Evolutionary conservation across 208 protist genomes (phyloP), one percentile per base, ranked within the genome.

Genomic region (Trypanosoma vivax): DNA sequence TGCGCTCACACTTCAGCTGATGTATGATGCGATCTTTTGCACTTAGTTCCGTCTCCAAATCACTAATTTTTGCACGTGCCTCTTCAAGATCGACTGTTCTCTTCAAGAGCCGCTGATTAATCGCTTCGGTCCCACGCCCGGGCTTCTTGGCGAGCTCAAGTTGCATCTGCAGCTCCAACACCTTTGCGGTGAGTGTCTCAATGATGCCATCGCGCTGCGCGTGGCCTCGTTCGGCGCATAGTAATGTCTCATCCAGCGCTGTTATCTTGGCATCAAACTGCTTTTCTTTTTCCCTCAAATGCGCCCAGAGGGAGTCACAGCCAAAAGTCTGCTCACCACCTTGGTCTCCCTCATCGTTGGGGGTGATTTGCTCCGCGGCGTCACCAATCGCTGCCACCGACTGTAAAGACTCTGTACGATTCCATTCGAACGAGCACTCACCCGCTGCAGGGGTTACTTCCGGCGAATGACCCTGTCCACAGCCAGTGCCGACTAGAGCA

Each of bases 161-260:
- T 40, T 60, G 60, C 5, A 59, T 60, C 33, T 38, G 50, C 31
- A 84, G 64, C 16, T 60, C 50, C 11, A 43, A 34, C 3, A 92
- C 60, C 33, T 92, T 79, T 2, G 60, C 56, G 50, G 78, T 73
- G 33, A 93, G 73, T 10, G 38, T 60, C 27, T 73, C 64, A 61
- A 93, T 93, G 23, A 90, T 73, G 41, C 65, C 45, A 55, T 93
- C 80, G 1, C 82, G 79, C 39, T 78, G 51, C 11, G 74, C 64
- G 19, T 83, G 67, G 31, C 84, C 73, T 46, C 70, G 72, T 11
- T 79, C 77, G 11, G 83, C 86, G 42, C 64, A 72, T 33, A 70
- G 57, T 18, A 93, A 83, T 19, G 77, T 90, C 41, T 83, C 47
- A 42, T 90, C 76, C 47, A 93, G 83, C 16, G 77, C 71, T n/a